Base-by-base conservation (phyloP, 129 eudicot genomes). In the Helianthus annuus region DNA sequence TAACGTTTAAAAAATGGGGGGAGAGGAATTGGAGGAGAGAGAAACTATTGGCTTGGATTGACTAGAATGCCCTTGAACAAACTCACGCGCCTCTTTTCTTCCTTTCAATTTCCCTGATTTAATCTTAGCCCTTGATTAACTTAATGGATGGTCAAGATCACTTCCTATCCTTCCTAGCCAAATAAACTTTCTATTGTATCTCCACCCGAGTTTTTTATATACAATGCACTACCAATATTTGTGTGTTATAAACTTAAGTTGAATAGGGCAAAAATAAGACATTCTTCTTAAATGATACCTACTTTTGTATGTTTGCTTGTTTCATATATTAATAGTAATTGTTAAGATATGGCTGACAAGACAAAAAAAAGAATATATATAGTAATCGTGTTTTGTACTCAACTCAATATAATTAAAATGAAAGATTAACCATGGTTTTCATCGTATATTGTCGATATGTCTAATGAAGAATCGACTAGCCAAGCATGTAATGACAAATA, bases 401-500 rank as follows among this genome's bases (percentile, higher is more conserved):
- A 7, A 55, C 80, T 72, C 75, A 81, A 77, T 48, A 17, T 32
- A 32, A 32, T 52, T 54, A 15, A 65, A 83, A 80, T 22, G 49
- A 40, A 12, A 24, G 49, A 40, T 7, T 40, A 40, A 11, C 52
- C 89, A 15, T 84, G 73, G 76, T 70, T 64, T 68, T 77, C 51
- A 81, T 84, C 89, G 83, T 73, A 42, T 14, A 53, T 32, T 38
- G 45, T 81, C 83, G 89, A 78, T 85, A 76, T 56, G 69, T 81
- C 83, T 85, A 40, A 85, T 70, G 85, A 24, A 73, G 13, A 53
- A 67, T 38, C 16, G 60, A 55, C 56, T 42, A 65, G 75, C 82
- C 73, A 67, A 67, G 48, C 55, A 59, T 48, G 9, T 57, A 61
- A 72, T 44, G 81, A 76, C 81, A 72, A 3, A 12, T 51, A 79